Conservation (phyloP, 225 moss, liverwort and hornwort species). For the Thuidium tamariscinum region DNA sequence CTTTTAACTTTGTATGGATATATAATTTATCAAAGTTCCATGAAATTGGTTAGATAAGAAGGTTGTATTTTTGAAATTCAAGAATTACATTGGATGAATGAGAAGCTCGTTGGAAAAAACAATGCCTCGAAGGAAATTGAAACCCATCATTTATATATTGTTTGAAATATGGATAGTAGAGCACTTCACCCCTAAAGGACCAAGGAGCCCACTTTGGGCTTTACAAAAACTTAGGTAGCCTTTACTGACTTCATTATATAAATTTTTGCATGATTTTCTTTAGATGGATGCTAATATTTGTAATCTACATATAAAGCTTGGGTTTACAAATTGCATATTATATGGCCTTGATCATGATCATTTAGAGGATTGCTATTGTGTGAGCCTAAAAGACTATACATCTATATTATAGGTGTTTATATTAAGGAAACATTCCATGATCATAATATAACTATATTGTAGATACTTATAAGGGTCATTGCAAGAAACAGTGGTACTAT, state of each 20-base stretch:
- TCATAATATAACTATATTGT: too few relatives aligned
- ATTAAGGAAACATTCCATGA: too few relatives aligned
- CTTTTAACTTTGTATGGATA: background rate
- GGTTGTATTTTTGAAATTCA: background rate
- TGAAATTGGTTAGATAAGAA: background rate
- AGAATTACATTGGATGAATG: background rate
- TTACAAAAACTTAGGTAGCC: rapidly evolving
- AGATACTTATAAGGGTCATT: too few relatives aligned
- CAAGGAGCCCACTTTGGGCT: rapidly evolving
- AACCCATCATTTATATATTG: too few relatives aligned
- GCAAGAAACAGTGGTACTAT: too few relatives aligned
- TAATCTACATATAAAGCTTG: background rate
- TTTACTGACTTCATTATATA: too few relatives aligned
- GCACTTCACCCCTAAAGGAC: rapidly evolving
- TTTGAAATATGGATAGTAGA: background rate
- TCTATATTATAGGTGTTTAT: too few relatives aligned
- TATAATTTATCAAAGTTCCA: rapidly evolving
- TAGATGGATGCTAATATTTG: too few relatives aligned
- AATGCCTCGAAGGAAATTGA: rapidly evolving
- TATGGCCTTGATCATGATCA: too few relatives aligned
- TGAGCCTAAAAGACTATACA: too few relatives aligned
- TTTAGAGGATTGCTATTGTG: too few relatives aligned
- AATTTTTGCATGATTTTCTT: background rate
- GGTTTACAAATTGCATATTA: too few relatives aligned
- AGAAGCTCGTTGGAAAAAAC: background rate